Evolutionary conservation across 176 grass and related monocot genomes (phyloP), one percentile per base, ranked within the genome.

Genomic region (Hordeum marinum): DNA sequence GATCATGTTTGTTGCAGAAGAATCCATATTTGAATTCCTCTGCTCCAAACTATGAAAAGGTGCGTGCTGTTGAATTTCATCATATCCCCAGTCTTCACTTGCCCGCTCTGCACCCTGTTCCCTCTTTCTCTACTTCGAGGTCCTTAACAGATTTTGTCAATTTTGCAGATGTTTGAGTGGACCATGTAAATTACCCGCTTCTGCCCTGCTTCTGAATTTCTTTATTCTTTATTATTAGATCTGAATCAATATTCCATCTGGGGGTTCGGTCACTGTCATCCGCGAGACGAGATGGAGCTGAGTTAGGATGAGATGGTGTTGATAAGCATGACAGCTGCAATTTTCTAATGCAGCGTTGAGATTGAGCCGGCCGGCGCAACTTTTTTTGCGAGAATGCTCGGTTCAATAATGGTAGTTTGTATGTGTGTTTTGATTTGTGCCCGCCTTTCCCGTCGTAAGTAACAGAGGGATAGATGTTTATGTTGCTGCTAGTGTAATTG

Each of bases 161-260:
- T 41, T 75, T 89, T 73, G 40, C 87, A 95, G 89, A 85, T 92
- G 45, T 83, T 82, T 67, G 57, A 83, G 68, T 78, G 85, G 70
- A 85, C 81, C 71, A 78, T 98, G 93, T 93, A 88, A 85, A 93
- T 90, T 89, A 87, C 37, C 68, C 63, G 74, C 77, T 91, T 91
- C 36, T 36, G 80, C 68, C 13, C 21, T 84, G 81, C 68, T 77
- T 87, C 55, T 31, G 61, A 76, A 66, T 83, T 89, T 63, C 32
- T 84, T 91, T 43, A 80, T 93, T 91, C 27, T 74, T 93, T 90
- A 73, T 93, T 90, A 73, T 70, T 85, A 83, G 80, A 80, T 75
- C 81, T 88, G 76, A 72, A 81, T 90, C 57, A 87, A 71, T 26
- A 24, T 92, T 87, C 73, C 37, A n/a, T 63, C 76, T 77, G 27